Evolutionary conservation across 2,329 filamentous ascomycete genomes (phyloP), one percentile per base, ranked within the genome.

Genomic region (Colletotrichum tabaci): DNA sequence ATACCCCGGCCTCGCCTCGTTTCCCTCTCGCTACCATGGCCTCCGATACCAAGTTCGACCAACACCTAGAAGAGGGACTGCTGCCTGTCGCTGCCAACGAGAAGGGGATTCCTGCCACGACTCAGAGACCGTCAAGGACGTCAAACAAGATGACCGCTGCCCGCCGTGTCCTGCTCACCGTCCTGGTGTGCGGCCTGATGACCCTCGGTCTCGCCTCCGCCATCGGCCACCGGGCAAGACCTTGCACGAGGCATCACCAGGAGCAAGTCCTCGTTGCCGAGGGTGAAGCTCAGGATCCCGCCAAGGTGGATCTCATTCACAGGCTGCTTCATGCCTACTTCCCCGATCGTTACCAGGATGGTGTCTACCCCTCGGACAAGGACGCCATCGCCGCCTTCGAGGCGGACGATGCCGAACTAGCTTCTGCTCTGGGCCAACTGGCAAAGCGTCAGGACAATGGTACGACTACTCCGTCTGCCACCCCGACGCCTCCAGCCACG

Each of bases 361-460:
- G 92, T 70, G 87, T 93, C 67, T 93, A 91, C 79, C 86, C 88
- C 74, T 89, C 90, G 74, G 91, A 93, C 77, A 86, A 86, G 74
- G 84, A 87, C 13, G 91, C 91, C 35, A 85, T 93, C 66, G 88
- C 92, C 79, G 89, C 87, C 44, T 85, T 93, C 38, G 88, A 90
- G 81, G 83, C 85, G 53, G 86, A 88, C 74, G 87, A 93, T 77
- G 87, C 90, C 26, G 85, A 87, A 47, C 84, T 93, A 47, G 91
- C 91, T 21, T 89, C 87, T 12, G 88, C 88, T 69, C 84, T 94
- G 74, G 85, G 92, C 66, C 88, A 90, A 68, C 82, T 94, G 67
- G 92, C 89, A 47, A 90, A 89, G 80, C 88, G 92, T 73, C 88
- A 83, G 73, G 78, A 91, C 53, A 79, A 79, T 57, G 77, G 77